phyloP scores from a whole-genome alignment of 2,329 filamentous ascomycete species.

The Rutstroemia sydowiana region DNA sequence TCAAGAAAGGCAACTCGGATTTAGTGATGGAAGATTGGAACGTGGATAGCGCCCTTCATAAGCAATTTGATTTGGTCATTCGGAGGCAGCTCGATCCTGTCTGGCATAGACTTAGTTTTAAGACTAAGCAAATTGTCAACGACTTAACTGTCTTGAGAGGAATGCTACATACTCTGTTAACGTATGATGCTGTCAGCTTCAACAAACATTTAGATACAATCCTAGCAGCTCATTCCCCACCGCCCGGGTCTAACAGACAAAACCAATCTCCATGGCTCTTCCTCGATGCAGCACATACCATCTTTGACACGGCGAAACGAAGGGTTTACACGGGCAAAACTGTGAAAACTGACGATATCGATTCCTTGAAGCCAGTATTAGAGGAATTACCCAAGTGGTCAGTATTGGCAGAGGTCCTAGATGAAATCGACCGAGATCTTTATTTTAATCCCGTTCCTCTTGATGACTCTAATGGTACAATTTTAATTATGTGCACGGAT shows the following conservation, averaged over 20 bases:
- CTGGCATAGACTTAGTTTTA: conserved; percentile 94
- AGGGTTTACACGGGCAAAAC: conserved; percentile 73
- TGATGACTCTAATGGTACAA: conserved; percentile 84
- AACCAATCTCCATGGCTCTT: conserved; percentile 95
- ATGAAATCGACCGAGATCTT: conserved; percentile 86
- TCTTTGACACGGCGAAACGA: conserved; percentile 83
- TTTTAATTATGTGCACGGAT: conserved; percentile 93
- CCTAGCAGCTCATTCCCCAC: conserved; percentile 80
- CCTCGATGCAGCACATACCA: conserved; percentile 85
- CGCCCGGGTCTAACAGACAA: conserved; percentile 78
- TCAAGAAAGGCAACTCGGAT: conserved; percentile 84
- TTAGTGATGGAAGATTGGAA: conserved; percentile 98
- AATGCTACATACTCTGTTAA: conserved; percentile 74
- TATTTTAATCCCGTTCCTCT: conserved; percentile 72
- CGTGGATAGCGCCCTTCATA: conserved; percentile 82
- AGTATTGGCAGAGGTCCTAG: conserved; percentile 78
- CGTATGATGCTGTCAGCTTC: conserved; percentile 85
- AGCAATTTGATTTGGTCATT: conserved; percentile 85
- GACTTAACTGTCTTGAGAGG: conserved; percentile 78
- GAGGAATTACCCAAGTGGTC: conserved; percentile 96
- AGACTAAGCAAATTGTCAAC: conserved; percentile 88
- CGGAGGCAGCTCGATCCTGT: conserved; percentile 88
- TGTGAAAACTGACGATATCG: conserved; percentile 24
- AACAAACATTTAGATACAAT: conserved; percentile 92
- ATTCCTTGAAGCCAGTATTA: conserved; percentile 65